Percentiles rank a stretch among this genome's conserved stretches.
Evolutionary conservation across 352 stramenopile genomes (phyloP).

Genomic region (Phytopythium boreale): DNA sequence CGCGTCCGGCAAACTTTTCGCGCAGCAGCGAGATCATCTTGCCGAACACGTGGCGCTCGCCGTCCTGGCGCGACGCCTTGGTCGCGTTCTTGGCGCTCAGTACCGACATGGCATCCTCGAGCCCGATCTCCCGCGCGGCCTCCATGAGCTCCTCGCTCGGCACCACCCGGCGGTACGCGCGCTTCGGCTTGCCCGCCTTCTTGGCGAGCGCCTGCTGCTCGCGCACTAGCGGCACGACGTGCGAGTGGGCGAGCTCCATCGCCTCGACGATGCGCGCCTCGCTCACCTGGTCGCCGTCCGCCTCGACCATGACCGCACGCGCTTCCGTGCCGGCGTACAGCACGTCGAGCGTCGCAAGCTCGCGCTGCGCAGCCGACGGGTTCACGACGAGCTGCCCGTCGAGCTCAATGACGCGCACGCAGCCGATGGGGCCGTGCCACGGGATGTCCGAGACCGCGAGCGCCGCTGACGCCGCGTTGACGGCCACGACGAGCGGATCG

Average conservation of each 20-base stretch:
- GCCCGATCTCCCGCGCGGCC: conserved; percentile 55
- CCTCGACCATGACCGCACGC: conserved; percentile 89
- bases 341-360: conserved; percentile 73
- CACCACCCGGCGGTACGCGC: conserved; percentile 42
- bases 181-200: conserved; percentile 66
- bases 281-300: conserved; percentile 67
- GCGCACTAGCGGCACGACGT: conserved; percentile 53
- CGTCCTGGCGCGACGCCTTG: conserved; percentile 64
- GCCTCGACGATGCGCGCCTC: conserved; percentile 75
- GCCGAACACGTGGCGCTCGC: conserved; percentile 65
- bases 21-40: conserved; percentile 68
- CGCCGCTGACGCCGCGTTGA: conserved; percentile 88
- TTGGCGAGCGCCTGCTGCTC: conserved; percentile 55
- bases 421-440: conserved; percentile 87
- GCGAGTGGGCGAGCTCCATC: conserved; percentile 70
- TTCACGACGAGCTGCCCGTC: conserved; percentile 92
- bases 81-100: conserved; percentile 28
- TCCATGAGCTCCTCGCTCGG: conserved; percentile 48
- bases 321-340: conserved; percentile 80
- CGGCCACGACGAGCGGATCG: conserved; percentile 84
- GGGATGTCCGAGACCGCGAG: conserved; percentile 87
- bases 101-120: conserved; percentile 27
- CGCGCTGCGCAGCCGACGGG: conserved; percentile 70
- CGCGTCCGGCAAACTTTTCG: conserved; percentile 33
- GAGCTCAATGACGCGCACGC: conserved; percentile 83